Evolutionary conservation across 352 stramenopile species (phyloP).

Genomic region (Phytopythium litorale): DNA sequence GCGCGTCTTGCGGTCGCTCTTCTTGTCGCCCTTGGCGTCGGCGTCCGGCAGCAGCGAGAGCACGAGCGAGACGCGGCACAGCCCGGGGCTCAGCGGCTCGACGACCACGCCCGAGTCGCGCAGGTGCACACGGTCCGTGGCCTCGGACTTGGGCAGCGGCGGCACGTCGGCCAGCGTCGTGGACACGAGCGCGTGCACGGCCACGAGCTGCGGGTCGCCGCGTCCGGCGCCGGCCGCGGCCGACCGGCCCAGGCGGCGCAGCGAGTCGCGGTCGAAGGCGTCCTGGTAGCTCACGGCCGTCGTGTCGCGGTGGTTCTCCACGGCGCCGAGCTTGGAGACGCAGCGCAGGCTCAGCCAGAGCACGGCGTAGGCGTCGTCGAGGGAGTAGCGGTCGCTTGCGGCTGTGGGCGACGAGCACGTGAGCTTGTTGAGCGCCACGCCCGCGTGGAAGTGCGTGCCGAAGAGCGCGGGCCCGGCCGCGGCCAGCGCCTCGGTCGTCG

Average conservation of each 20-base stretch:
- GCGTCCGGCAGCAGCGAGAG: conserved; percentile 39
- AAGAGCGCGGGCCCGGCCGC: conserved; percentile 55
- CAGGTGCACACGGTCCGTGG: conserved; percentile 31
- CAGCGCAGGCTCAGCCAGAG: conserved; percentile 57
- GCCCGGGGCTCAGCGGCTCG: conserved; percentile 33
- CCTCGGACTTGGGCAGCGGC: conserved; percentile 24
- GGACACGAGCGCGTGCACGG: conserved; percentile 30
- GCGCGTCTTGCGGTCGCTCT: conserved; percentile 14
- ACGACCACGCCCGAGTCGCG: conserved; percentile 58
- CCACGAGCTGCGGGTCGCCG: conserved; percentile 21
- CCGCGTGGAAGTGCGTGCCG: conserved; percentile 41
- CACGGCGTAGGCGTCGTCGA: conserved; percentile 60
- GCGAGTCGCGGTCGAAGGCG: conserved; percentile 19
- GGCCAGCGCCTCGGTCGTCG: conserved; percentile 38
- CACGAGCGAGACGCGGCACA: conserved; percentile 30
- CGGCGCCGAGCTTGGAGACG: conserved; percentile 25
- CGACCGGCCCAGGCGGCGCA: neutral
- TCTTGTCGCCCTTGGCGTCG: conserved; percentile 15
- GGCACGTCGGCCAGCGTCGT: conserved; percentile 38
- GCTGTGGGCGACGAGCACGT: conserved; percentile 41
- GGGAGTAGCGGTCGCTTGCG: conserved; percentile 9
- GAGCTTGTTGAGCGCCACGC: conserved; percentile 50
- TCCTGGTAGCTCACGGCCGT: conserved; percentile 70
- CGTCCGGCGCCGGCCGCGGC: neutral
- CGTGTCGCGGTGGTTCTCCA: conserved; percentile 49